phyloP scores from a whole-genome alignment of 1,284 basidiomycete species.

The Pseudozyma tsukubaensis region DNA sequence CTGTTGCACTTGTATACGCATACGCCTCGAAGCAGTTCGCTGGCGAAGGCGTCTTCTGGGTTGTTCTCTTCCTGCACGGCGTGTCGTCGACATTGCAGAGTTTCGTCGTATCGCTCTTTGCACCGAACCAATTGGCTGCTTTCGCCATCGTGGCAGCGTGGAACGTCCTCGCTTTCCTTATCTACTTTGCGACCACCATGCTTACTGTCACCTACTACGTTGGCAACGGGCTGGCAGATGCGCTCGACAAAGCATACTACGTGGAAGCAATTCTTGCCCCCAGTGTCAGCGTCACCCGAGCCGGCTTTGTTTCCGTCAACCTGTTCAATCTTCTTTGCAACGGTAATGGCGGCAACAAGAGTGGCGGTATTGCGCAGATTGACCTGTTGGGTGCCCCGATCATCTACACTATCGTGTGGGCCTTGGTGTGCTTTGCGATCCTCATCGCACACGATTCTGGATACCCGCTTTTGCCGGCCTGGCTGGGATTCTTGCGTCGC shows the following conservation, averaged over 20 bases:
- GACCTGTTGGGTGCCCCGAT: slow-evolving; percentile 80
- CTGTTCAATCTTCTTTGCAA: slow-evolving; percentile 80
- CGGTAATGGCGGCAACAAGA: slow-evolving; percentile 72
- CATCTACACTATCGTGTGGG: slow-evolving; percentile 75
- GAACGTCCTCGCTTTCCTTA: slow-evolving; percentile 79
- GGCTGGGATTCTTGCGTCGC: slow-evolving; percentile 17
- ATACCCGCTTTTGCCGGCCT: slow-evolving; percentile 9
- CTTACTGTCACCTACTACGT: slow-evolving; percentile 79
- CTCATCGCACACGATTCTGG: slow-evolving; percentile 77
- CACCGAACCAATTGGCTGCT: slow-evolving; percentile 77
- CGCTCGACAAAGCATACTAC: slow-evolving; percentile 76
- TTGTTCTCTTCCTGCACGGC: slow-evolving; percentile 79
- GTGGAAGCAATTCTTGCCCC: slow-evolving; percentile 77
- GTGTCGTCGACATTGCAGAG: slow-evolving; percentile 70
- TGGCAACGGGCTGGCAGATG: slow-evolving; percentile 72
- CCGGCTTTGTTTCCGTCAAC: slow-evolving; percentile 79
- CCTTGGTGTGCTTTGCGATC: slow-evolving; percentile 73
- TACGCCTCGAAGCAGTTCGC: slow-evolving; percentile 75
- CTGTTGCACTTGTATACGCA: slow-evolving; percentile 77
- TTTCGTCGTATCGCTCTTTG: slow-evolving; percentile 39
- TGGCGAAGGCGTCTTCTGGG: slow-evolving; percentile 76
- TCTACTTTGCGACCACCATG: slow-evolving; percentile 75
- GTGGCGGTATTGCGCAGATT: slow-evolving; percentile 69
- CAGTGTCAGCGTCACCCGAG: slow-evolving; percentile 78
- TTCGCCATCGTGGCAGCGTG: slow-evolving; percentile 81